A percentile compares a stretch with the other conserved stretches of the same genome.
phyloP scores from a whole-genome alignment of 2,329 filamentous ascomycete species.

The Talaromyces pinophilus region DNA sequence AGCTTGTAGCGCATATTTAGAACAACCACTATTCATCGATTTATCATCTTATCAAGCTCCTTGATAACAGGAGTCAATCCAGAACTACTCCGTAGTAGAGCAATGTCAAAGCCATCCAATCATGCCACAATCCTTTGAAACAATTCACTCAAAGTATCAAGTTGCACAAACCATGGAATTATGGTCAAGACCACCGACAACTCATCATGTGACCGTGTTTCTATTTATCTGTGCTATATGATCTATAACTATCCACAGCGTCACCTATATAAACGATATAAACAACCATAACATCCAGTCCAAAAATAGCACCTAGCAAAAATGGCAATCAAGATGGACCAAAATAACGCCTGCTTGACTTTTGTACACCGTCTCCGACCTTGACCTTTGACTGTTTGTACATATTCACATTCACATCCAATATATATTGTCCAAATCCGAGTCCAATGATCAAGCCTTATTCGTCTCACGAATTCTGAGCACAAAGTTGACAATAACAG shows the following conservation, averaged over 20 bases:
- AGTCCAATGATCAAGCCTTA: neutral
- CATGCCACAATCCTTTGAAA: neutral
- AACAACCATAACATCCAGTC: neutral
- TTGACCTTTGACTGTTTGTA: constrained; percentile 2
- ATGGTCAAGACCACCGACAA: neutral
- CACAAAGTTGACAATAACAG: constrained; percentile 95
- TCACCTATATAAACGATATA: neutral
- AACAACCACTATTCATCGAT: neutral
- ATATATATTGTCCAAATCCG: neutral
- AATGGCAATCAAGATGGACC: neutral
- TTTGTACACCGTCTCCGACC: constrained; percentile 7
- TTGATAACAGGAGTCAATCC: neutral
- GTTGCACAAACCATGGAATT: neutral
- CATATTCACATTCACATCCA: neutral
- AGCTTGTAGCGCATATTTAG: neutral
- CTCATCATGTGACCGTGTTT: neutral
- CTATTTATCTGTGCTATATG: neutral
- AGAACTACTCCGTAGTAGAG: neutral
- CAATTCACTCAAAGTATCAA: neutral
- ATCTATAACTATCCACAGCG: neutral
- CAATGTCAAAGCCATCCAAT: neutral
- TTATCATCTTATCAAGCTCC: neutral
- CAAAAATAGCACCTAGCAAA: neutral
- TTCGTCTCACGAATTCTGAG: constrained; percentile 56
- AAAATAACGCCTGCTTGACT: constrained; percentile 3